Base-by-base conservation (phyloP, 2,329 filamentous ascomycete genomes). In the Fusarium torulosum region DNA sequence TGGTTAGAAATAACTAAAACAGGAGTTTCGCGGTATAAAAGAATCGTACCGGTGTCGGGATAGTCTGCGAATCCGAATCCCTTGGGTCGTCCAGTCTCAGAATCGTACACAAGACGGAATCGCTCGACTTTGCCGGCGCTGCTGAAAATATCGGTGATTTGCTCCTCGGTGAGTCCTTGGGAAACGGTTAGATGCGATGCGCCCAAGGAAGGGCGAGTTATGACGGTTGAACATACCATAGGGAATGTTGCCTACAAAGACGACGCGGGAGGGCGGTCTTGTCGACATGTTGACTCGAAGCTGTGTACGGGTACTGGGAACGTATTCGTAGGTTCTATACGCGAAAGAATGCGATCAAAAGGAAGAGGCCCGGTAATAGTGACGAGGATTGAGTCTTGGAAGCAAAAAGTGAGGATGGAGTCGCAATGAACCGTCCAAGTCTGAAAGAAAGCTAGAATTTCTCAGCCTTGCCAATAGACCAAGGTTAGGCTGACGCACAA, bases 11-110 rank as follows among this genome's bases (percentile, higher is more conserved):
- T 3, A 41, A 25, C 25, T 35, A 9, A 17, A 13, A 3, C 25
- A 10, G 23, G 20, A 14, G 20, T n/a, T 19, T 15, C 29, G 27
- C 17, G 7, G 40, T n/a, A 9, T 6, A 20, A 21, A 17, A 10
- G 19, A 43, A 61, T 78, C 35, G 35, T 85, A 87, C 97, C 95
- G 61, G 92, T 90, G 76, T 98, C 96, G 55, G 93, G 91, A 76
- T 97, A 99, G 78, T 98, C 95, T 75, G 94, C 92, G 74, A 98
- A 99, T 35, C 96, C 96, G 77, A 97, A 99, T 19, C 96, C 96
- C 79, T 97, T 98, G 1, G 96, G 94, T 57, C 93, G 90, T 41
- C 95, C 94, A 4, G 94, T 97, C 75, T 98, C 95, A 53, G 94
- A 91, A 81, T 98, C 96, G 80, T 97, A 96, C 68, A 98, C 95